Evolutionary conservation across 2,329 filamentous ascomycete species (phyloP).

Genomic region (Cercospora nicotianae): DNA sequence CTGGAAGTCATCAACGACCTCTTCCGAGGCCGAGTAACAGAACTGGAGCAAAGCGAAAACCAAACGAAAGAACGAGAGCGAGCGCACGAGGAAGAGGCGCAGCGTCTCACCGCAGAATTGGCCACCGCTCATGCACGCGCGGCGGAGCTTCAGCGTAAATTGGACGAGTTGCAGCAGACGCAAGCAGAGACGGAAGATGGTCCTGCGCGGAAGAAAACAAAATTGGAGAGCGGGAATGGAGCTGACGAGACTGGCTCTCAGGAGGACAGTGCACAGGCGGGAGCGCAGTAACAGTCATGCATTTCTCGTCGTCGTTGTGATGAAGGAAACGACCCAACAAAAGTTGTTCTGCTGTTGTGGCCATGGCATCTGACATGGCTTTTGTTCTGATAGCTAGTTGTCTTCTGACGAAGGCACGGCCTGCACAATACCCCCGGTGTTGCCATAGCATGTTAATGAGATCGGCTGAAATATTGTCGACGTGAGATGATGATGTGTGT

Average conservation of each 20-base stretch:
- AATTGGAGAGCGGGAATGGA: constrained; percentile 19
- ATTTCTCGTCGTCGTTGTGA: background rate
- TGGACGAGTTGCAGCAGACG: constrained; percentile 23
- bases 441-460: background rate
- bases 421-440: background rate
- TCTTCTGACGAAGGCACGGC: background rate
- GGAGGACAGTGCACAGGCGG: constrained; percentile 15
- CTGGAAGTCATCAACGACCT: constrained; percentile 86
- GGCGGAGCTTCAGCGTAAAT: constrained; percentile 23
- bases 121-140: constrained; percentile 47
- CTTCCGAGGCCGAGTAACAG: constrained; percentile 65
- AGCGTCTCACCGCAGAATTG: constrained; percentile 59
- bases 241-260: background rate
- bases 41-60: constrained; percentile 75
- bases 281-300: constrained; percentile 7
- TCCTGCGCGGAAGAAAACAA: constrained; percentile 26
- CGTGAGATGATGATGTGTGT: background rate
- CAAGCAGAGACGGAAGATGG: constrained; percentile 12
- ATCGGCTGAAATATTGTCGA: background rate
- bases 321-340: background rate
- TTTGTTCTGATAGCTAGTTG: background rate
- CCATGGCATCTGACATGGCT: background rate
- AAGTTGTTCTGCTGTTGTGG: background rate
- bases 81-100: constrained; percentile 59
- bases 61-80: constrained; percentile 62